Evolutionary conservation across 2,329 filamentous ascomycete species (phyloP).

Genomic region (Diplocarpon mali): DNA sequence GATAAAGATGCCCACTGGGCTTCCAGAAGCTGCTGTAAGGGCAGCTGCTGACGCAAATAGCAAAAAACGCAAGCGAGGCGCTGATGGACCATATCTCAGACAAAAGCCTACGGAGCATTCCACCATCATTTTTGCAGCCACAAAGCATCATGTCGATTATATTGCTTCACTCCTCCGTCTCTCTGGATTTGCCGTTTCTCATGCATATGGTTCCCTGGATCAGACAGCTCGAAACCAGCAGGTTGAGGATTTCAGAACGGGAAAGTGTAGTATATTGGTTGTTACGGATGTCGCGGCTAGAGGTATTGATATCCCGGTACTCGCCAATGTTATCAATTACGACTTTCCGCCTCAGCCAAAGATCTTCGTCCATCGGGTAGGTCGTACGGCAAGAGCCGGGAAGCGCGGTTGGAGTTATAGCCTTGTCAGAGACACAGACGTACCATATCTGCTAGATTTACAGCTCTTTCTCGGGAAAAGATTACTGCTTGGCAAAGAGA

Average conservation of each 20-base stretch:
- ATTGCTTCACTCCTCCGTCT: conserved; percentile 67
- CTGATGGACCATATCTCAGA: conserved; percentile 40
- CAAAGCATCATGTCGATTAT: conserved; percentile 97
- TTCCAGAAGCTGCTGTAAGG: conserved; percentile 38
- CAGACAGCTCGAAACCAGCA: conserved; percentile 88
- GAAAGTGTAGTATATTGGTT: conserved; percentile 79
- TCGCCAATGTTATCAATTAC: conserved; percentile 97
- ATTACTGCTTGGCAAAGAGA: conserved; percentile 62
- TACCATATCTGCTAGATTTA: conserved; percentile 84
- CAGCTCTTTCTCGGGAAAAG: conserved; percentile 88
- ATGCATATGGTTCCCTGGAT: conserved; percentile 89
- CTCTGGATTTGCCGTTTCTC: conserved; percentile 80
- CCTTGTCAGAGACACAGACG: conserved; percentile 75
- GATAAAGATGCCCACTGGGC: conserved; percentile 75
- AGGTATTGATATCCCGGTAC: conserved; percentile 93
- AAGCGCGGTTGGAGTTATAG: conserved; percentile 92
- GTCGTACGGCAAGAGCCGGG: conserved; percentile 88
- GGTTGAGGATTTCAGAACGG: conserved; percentile 78
- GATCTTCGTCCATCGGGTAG: conserved; percentile 91
- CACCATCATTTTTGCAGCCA: conserved; percentile 88
- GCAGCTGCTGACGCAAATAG: conserved; percentile 26
- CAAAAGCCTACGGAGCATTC: conserved; percentile 79
- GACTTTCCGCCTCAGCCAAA: conserved; percentile 96
- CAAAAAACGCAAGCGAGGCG: conserved; percentile 64
- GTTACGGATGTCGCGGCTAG: conserved; percentile 94